Base-by-base conservation (phyloP, 129 eudicot genomes). In the Flaveria robusta region DNA sequence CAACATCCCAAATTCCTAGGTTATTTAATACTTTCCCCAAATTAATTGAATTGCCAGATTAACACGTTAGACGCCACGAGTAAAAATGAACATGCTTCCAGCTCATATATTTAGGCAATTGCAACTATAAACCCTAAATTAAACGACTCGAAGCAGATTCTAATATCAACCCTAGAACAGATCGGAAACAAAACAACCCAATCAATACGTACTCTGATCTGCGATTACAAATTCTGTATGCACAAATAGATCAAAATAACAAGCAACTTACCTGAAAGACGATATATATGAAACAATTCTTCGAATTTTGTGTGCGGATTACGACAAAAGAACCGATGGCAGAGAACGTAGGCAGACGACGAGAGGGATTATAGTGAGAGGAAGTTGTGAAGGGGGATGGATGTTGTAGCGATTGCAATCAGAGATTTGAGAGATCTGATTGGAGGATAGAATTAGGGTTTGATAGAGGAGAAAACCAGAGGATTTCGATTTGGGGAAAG, bases 361-460 rank as follows among this genome's bases (percentile, higher is more conserved):
- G 77, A 70, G 66, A 62, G 70, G 46, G 50, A 41, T 62, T 63
- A 45, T 49, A 34, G 39, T 34, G 39, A 34, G 39, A 34, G 5
- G 5, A 34, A 7, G 8, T 6, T 34, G 8, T 34, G 6, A 34
- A 34, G 8, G 7, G 7, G 3, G 45, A 43, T 24, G 27, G 79
- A 74, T 63, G 12, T 26, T 63, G 19, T 2, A 41, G n/a, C 43
- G 79, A 74, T 74, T 26, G 58, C 9, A 18, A 45, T 14, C 9
- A n/a, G 3, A 74, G 47, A 74, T 43, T 12, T 56, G 29, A 18
- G 69, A 68, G 75, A 69, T 78, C 69, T 70, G 75, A 7, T 69
- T 55, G 46, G 63, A 64, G 70, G 18, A 49, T 31, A 20, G 70
- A 78, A 70, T 62, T 78, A 78, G 82, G 82, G 82, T 78, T 78